Percentiles rank a stretch among this genome's conserved stretches.
Conservation (phyloP, 2,329 filamentous ascomycete species). For the Clonostachys sp. region DNA sequence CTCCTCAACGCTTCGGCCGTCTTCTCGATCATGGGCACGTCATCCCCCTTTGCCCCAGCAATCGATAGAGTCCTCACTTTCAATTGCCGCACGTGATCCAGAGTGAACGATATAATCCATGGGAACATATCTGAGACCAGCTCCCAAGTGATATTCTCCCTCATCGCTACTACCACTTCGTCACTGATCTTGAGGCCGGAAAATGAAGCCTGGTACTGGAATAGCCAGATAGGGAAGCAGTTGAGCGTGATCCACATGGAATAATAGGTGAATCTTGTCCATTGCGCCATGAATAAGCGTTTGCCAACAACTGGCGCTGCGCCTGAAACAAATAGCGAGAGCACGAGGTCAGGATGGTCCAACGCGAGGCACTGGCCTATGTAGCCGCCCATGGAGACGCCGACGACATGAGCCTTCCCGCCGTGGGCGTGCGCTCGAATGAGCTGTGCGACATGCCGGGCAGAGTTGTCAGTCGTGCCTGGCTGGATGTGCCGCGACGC, state of each 20-base stretch:
- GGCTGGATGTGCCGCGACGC: conserved; percentile 21
- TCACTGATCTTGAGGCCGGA: conserved; percentile 16
- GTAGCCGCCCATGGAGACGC: conserved; percentile 33
- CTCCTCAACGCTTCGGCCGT: conserved; percentile 16
- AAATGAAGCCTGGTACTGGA: conserved; percentile 15
- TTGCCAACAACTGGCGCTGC: conserved; percentile 18
- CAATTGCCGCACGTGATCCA: conserved; percentile 15
- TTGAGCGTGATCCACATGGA: conserved; percentile 14
- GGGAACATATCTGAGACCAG: conserved; percentile 13
- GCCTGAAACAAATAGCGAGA: conserved; percentile 25
- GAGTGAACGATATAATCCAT: conserved; percentile 13
- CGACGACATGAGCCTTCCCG: conserved; percentile 29
- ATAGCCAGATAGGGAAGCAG: conserved; percentile 16
- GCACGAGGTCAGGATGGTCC: conserved; percentile 24
- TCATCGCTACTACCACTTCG: conserved; percentile 23
- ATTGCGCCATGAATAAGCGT: conserved; percentile 13
- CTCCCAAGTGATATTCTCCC: conserved; percentile 18
- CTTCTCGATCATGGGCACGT: conserved; percentile 18
- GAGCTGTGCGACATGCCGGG: conserved; percentile 24
- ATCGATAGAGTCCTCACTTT: conserved; percentile 17
- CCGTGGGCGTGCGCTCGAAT: conserved; percentile 26
- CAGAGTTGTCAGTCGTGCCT: conserved; percentile 19
- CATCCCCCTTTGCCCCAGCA: conserved; percentile 23
- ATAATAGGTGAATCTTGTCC: conserved; percentile 18
- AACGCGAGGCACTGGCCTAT: conserved; percentile 22